Conservation (phyloP, 2,329 filamentous ascomycete species). For the Curvularia eragrostidis region DNA sequence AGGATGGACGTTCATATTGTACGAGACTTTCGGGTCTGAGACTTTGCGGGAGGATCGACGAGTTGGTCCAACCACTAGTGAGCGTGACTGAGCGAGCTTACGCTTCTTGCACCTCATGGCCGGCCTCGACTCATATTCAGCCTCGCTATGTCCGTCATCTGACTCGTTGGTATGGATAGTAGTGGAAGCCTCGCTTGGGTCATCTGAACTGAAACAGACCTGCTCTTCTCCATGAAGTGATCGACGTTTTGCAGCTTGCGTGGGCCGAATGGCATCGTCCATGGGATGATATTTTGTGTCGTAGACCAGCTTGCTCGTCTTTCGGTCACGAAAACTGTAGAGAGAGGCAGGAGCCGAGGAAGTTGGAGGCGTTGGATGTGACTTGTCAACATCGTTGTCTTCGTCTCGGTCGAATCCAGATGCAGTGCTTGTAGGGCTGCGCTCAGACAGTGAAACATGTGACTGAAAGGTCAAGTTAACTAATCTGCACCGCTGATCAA, state of each 20-base stretch:
- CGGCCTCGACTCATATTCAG: slow-evolving; percentile 3
- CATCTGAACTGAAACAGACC: slow-evolving; percentile 1
- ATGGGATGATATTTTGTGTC: slow-evolving; percentile 46
- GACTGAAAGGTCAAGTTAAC: not conserved
- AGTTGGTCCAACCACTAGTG: slow-evolving; percentile 10
- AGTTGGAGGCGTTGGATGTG: slow-evolving; percentile 5
- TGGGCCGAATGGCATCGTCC: slow-evolving; percentile 39
- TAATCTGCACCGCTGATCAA: not conserved
- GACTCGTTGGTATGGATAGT: slow-evolving; percentile 8
- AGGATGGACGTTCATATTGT: slow-evolving; percentile 39
- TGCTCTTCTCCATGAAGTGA: slow-evolving; percentile 26
- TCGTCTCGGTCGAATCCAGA: slow-evolving; percentile 23
- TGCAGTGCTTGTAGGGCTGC: slow-evolving; percentile 12
- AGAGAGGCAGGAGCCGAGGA: slow-evolving; percentile 19
- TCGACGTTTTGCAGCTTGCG: slow-evolving; percentile 37
- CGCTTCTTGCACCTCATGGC: slow-evolving; percentile 20
- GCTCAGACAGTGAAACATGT: not conserved
- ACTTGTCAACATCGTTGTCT: slow-evolving; percentile 11
- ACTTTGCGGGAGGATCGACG: slow-evolving; percentile 37
- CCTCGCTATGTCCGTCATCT: slow-evolving; percentile 17
- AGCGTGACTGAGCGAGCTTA: slow-evolving; percentile 1
- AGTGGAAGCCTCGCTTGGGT: slow-evolving; percentile 5
- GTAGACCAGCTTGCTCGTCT: slow-evolving; percentile 32
- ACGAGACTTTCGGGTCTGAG: slow-evolving; percentile 25
- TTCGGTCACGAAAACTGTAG: slow-evolving; percentile 22